phyloP scores from a whole-genome alignment of 306 rosid species.

The Oxytropis ochrocephala region DNA sequence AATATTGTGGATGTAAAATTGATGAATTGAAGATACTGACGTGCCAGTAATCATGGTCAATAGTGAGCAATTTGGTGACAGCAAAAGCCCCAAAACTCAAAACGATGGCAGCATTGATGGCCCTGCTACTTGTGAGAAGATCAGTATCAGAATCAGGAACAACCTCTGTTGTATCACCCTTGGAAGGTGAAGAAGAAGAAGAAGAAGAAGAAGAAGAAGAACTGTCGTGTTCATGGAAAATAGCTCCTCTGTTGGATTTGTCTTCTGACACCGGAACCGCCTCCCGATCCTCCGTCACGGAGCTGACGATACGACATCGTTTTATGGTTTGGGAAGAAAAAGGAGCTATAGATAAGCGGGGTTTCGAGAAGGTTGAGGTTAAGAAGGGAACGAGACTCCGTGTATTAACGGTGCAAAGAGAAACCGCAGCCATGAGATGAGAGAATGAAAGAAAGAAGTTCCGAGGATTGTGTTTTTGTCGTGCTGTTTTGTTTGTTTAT shows the following conservation, averaged over 20 bases:
- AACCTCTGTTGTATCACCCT: conserved; percentile 19
- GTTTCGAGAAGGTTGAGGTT: conserved; percentile 18
- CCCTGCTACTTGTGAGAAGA: conserved; percentile 31
- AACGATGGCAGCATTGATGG: conserved; percentile 67
- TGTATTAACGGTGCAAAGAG: conserved; percentile 30
- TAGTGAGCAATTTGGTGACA: conserved; percentile 75
- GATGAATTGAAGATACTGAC: conserved; percentile 39
- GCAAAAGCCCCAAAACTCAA: conserved; percentile 83
- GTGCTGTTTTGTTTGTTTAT: not conserved
- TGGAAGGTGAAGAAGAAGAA: conserved; percentile 24
- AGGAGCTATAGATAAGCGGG: conserved; percentile 10
- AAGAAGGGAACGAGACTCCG: conserved; percentile 10
- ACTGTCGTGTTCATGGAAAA: conserved; percentile 22
- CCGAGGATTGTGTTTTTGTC: not conserved
- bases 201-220: conserved; percentile 29
- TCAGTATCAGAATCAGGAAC: conserved; percentile 22
- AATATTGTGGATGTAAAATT: not conserved
- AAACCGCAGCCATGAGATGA: conserved; percentile 46
- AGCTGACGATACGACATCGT: conserved; percentile 32
- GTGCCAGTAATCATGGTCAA: conserved; percentile 92
- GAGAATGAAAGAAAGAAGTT: not conserved
- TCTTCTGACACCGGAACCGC: conserved; percentile 33
- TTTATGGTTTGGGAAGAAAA: conserved; percentile 25
- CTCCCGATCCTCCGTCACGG: conserved; percentile 53
- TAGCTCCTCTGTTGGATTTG: conserved; percentile 8